phyloP scores from a whole-genome alignment of 352 stramenopile species.

The Phytophthora rubi region DNA sequence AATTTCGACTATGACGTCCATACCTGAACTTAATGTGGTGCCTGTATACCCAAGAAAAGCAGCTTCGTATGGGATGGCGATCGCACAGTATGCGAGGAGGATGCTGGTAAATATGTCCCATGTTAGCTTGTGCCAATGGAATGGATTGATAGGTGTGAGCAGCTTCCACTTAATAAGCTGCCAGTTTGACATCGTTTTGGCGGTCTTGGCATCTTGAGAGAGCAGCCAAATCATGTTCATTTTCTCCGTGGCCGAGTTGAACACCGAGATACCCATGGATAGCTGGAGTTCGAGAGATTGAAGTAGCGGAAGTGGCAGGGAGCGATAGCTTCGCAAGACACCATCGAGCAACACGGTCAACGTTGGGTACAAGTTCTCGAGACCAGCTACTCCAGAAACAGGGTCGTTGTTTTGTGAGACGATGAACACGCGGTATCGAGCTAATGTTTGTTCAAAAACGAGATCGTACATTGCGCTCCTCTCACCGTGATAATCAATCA shows the following conservation, averaged over 20 bases:
- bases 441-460: conserved; percentile 74
- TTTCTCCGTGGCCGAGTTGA: conserved; percentile 77
- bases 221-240: conserved; percentile 71
- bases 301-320: conserved; percentile 62
- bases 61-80: conserved; percentile 70
- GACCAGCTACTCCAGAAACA: conserved; percentile 55
- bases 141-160: conserved; percentile 49
- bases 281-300: conserved; percentile 71
- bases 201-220: conserved; percentile 37
- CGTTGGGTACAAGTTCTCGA: conserved; percentile 76
- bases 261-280: conserved; percentile 80
- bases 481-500: conserved; percentile 68
- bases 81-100: conserved; percentile 58
- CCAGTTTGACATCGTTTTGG: conserved; percentile 14
- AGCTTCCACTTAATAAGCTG: conserved; percentile 42
- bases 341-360: conserved; percentile 72
- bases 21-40: conserved; percentile 20
- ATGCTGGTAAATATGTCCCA: conserved; percentile 61
- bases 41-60: conserved; percentile 54
- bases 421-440: conserved; percentile 68
- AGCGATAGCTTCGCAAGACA: conserved; percentile 64
- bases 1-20: conserved; percentile 56
- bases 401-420: conserved; percentile 63
- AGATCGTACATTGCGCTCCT: conserved; percentile 68
- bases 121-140: conserved; percentile 50